Evolutionary conservation across 2,329 filamentous ascomycete genomes (phyloP), one percentile per base, ranked within the genome.

Genomic region (Rhytidhysteron rufulum): DNA sequence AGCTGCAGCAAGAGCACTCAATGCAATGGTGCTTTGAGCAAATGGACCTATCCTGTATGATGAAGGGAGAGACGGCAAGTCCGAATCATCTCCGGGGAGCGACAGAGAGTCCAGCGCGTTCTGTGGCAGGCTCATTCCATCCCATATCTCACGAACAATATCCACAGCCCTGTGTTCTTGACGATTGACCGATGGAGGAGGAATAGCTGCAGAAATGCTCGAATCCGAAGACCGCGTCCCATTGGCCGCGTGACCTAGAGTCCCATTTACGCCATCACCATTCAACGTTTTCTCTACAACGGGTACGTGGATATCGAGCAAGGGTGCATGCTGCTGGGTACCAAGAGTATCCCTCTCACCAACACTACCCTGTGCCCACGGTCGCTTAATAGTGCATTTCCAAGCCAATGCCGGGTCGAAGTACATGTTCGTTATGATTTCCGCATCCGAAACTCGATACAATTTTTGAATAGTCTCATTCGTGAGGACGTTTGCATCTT

Each of bases 11-110:
- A 81, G 60, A 0, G 73, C 73, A 0, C 77, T 73, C 0, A 76
- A 51, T 0, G 67, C 73, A 19, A 82, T 76, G 1, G 70, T 66
- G 9, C 68, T 62, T 49, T 80, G 77, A 0, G 76, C 76, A 0
- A 81, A 59, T 27, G 72, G 60, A 0, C 67, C 72, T 11, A 80
- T 68, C 41, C 76, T 78, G 64, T 73, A 80, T 0, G 76, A 80
- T 1, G 74, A 79, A n/a, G n/a, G n/a, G n/a, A n/a, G n/a, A n/a
- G n/a, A n/a, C 1, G 70, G 68, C 1, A 68, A 54, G 3, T 58
- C 62, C 4, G 62, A 54, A 0, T 41, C 48, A 43, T 57, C 40
- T 2, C 46, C 17, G 17, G 53, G 31, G 20, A 59, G 35, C 15
- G 51, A 11, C 2, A 63, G 43, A 16, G 54, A 50, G 3, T 46